Base-by-base conservation (phyloP, 2,329 filamentous ascomycete genomes). In the Fusarium sp. region DNA sequence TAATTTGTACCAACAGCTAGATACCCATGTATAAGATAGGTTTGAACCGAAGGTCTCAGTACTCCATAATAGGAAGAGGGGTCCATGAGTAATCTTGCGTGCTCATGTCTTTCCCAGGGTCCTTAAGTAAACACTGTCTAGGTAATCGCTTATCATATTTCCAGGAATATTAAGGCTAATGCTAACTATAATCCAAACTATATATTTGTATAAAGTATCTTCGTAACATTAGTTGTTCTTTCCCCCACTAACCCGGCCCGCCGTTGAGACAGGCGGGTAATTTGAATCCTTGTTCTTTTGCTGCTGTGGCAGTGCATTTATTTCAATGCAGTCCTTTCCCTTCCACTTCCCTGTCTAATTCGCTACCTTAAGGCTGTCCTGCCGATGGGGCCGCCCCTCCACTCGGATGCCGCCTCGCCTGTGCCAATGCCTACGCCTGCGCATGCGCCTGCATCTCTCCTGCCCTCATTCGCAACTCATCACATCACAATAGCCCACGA, bases 251-350 rank as follows among this genome's bases (percentile, higher is more conserved):
- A 19, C 19, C 60, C 59, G 59, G 48, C 36, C 57, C 58, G 53
- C 23, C 23, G 44, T 47, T 38, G 50, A 49, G 53, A 55, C 52
- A 52, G 53, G 55, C 35, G 37, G 21, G 33, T 37, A 33, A 35
- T 53, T 36, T 44, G 36, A 17, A 61, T 43, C 59, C 59, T 38
- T 63, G 54, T 19, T 19, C 19, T 46, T 41, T 6, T 21, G n/a
- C 25, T 23, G 36, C 37, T 65, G 62, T 65, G 62, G 62, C 62
- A 65, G 62, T 66, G 62, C 62, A 65, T 49, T 19, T 19, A 19
- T 19, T 19, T 19, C 19, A 19, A 19, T 19, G 19, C 19, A 19
- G 19, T 19, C 4, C 19, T 19, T 19, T 19, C 19, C 19, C 19
- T 19, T 19, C 19, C 19, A 3, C 19, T 19, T 19, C 19, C 19